These are phyloP conservation scores for Onygena corvina DNA, from an alignment of 2,329 filamentous ascomycete species.

Conservation along the genomic window DNA sequence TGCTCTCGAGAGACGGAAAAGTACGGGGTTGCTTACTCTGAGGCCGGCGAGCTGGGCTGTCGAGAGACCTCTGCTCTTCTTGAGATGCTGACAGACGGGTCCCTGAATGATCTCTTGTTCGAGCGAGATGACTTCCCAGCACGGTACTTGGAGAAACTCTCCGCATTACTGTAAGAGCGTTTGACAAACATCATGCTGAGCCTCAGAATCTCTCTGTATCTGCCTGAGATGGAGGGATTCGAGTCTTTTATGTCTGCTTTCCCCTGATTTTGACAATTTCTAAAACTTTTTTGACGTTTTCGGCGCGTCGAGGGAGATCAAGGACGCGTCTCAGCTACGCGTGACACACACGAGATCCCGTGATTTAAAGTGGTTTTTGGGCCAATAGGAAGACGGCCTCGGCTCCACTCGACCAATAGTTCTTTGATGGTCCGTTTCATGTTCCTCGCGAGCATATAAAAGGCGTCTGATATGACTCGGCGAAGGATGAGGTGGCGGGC, in stretches of 20 bases:
- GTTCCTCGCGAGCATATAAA: no score
- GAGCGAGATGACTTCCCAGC: slow-evolving; percentile 20
- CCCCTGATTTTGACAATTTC: neutral
- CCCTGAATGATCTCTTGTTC: slow-evolving; percentile 20
- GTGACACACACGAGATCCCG: slow-evolving; percentile 17
- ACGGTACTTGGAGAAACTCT: slow-evolving; percentile 23
- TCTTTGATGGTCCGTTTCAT: no score
- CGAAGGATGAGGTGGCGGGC: no score
- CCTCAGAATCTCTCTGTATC: neutral
- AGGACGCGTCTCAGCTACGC: slow-evolving; percentile 16
- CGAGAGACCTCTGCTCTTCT: slow-evolving; percentile 21
- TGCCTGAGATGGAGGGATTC: neutral
- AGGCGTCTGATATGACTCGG: no score
- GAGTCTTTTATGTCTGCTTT: neutral
- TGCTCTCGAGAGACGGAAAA: neutral
- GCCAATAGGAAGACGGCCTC: neutral
- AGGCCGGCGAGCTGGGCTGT: neutral
- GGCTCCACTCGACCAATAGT: neutral
- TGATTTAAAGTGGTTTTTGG: slow-evolving; percentile 7
- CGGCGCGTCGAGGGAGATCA: slow-evolving; percentile 10
- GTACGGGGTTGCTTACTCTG: slow-evolving; percentile 15
- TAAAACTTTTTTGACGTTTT: neutral
- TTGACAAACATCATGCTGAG: slow-evolving; percentile 14
- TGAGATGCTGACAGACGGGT: slow-evolving; percentile 17
- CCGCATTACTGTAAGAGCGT: slow-evolving; percentile 17